Base-by-base conservation (phyloP, 495 filamentous ascomycete species). In the Penicillium robsamsonii region DNA sequence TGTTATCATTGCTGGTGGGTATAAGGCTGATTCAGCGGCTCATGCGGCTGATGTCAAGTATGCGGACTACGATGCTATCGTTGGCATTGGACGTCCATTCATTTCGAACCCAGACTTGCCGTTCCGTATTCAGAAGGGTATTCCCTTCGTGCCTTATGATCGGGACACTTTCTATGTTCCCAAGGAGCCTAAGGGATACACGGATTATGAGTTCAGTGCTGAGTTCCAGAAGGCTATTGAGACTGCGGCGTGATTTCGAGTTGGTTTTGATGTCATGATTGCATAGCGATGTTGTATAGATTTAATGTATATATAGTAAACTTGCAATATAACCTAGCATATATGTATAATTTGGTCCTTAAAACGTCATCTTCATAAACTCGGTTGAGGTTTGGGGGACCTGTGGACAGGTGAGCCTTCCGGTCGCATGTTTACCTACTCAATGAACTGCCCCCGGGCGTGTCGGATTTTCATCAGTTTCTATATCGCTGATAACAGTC, bases 51-150 rank as follows among this genome's bases (percentile, higher is more conserved):
- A 87, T 59, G 65, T 75, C 38, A 61, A 81, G 42, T 84, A 83
- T 59, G 67, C 70, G 56, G 77, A 79, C 25, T 70, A 77, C 60
- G 75, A 87, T 46, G 67, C 82, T 22, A 61, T 79, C 1, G 66
- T 83, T 53, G 80, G 76, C 0, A 87, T 87, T 69, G 88, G 88
- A 18, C 66, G 85, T 38, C 77, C 74, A 35, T 93, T 84, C 59
- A 87, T 88, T 52, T 75, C 85, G 53, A 92, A 82, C 53, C 89
- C 89, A 2, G 89, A 92, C 68, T 63, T 94, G 61, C 75, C 80
- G 3, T 89, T 83, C 62, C 74, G 83, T 51, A 53, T 92, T 10
- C 68, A 78, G 68, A 64, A 85, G 45, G 81, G 79, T 0, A 74
- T 90, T 40, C 63, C 69, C 27, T 69, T 91, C 37, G 73, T 66